A percentile compares a stretch with the other conserved stretches of the same genome.
Evolutionary conservation across 2,329 filamentous ascomycete species (phyloP).

Genomic region (Verticillium albo-atrum): DNA sequence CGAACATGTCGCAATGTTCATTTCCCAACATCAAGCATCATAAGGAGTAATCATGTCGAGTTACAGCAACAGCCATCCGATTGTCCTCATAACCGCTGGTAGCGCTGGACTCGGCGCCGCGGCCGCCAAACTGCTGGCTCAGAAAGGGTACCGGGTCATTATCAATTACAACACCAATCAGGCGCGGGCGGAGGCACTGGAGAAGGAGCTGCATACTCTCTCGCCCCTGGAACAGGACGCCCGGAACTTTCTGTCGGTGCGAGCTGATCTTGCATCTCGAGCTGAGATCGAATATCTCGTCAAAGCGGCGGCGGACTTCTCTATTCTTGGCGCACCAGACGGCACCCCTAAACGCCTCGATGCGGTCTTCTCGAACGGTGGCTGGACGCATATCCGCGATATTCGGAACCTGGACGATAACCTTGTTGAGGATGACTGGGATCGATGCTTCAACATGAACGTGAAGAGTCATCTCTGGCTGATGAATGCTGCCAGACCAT

Average conservation of each 20-base stretch:
- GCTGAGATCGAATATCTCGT: conserved; percentile 57
- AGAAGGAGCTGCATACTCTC: conserved; percentile 39
- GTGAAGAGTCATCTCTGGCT: conserved; percentile 46
- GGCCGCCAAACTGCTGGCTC: conserved; percentile 56
- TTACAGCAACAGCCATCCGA: background rate
- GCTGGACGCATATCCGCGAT: conserved; percentile 44
- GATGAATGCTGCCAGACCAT: conserved; percentile 34
- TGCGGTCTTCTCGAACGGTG: conserved; percentile 71
- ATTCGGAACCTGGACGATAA: conserved; percentile 44
- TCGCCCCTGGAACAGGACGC: conserved; percentile 18
- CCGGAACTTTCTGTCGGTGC: conserved; percentile 44
- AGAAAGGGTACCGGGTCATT: conserved; percentile 57
- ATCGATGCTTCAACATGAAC: conserved; percentile 43
- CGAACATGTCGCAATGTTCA: too few species aligned
- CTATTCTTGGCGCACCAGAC: conserved; percentile 36
- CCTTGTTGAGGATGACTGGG: conserved; percentile 41
- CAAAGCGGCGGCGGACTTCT: conserved; percentile 48
- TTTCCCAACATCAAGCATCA: too few species aligned
- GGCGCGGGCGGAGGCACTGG: conserved; percentile 49
- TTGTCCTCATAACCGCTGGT: conserved; percentile 29
- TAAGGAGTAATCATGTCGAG: too few species aligned
- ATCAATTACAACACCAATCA: conserved; percentile 61
- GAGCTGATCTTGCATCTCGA: conserved; percentile 61
- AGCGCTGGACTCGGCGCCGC: conserved; percentile 58
- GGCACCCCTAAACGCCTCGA: conserved; percentile 54